Percentiles rank a stretch among this genome's conserved stretches.
phyloP scores from a whole-genome alignment of 2,329 filamentous ascomycete genomes.

The Madurella mycetomatis region DNA sequence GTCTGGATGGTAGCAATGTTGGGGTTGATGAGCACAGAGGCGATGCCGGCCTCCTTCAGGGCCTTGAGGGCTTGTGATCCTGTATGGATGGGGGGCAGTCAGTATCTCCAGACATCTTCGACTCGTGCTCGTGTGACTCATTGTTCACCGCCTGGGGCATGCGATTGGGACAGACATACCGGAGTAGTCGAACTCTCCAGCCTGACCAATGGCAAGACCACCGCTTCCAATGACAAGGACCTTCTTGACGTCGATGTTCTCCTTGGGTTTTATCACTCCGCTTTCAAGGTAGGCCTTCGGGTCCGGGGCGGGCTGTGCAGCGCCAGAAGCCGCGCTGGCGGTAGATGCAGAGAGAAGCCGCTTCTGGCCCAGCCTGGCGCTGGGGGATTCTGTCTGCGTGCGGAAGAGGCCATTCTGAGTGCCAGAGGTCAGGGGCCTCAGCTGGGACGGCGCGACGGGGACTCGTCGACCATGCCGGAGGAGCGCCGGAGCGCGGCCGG shows the following conservation, averaged over 20 bases:
- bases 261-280: constrained; percentile 73
- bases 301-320: constrained; percentile 67
- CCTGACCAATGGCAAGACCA: constrained; percentile 93
- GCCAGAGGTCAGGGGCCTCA: constrained; percentile 38
- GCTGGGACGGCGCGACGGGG: constrained; percentile 42
- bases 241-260: constrained; percentile 89
- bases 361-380: constrained; percentile 38
- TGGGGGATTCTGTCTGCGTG: constrained; percentile 31
- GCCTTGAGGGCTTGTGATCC: constrained; percentile 96
- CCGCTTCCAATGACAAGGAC: constrained; percentile 94
- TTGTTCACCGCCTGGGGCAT: constrained; percentile 17
- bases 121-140: constrained; percentile 28
- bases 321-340: constrained; percentile 38
- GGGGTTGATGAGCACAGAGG: constrained; percentile 91
- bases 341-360: constrained; percentile 44
- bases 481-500: constrained; percentile 54
- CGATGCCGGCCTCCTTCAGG: constrained; percentile 87
- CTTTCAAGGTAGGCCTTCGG: constrained; percentile 85
- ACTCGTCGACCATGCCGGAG: constrained; percentile 52
- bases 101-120: constrained; percentile 16
- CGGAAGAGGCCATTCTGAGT: constrained; percentile 32
- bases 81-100: constrained; percentile 36
- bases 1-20: constrained; percentile 99
- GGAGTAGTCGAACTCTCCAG: constrained; percentile 98
- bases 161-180: constrained; percentile 53